A percentile compares a stretch with the other conserved stretches of the same genome.
phyloP scores from a whole-genome alignment of 805 yeast species.

The Candida piceae region DNA sequence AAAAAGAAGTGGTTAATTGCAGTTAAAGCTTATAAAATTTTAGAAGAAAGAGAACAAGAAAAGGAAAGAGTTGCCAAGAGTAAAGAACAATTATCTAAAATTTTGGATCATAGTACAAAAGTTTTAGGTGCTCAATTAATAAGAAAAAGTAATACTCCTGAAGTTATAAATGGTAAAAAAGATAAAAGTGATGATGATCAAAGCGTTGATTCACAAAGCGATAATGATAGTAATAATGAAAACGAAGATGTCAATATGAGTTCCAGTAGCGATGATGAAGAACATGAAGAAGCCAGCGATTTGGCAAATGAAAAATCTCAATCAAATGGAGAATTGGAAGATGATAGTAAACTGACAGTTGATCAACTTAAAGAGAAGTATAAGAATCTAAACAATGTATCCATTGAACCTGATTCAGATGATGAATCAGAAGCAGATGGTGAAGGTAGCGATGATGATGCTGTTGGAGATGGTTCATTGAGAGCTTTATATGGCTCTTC shows the following conservation, averaged over 20 bases:
- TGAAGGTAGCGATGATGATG: slow-evolving; percentile 2
- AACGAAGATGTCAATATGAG: slow-evolving; percentile 21
- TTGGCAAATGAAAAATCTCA: no score
- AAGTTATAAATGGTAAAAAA: slow-evolving; percentile 12
- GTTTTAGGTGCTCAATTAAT: slow-evolving; percentile 79
- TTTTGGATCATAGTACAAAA: slow-evolving; percentile 87
- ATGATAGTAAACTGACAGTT: slow-evolving; percentile 47
- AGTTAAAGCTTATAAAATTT: slow-evolving; percentile 67
- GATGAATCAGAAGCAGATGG: slow-evolving; percentile 18
- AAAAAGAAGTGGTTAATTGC: slow-evolving; percentile 90
- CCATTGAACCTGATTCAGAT: slow-evolving; percentile 12
- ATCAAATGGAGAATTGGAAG: slow-evolving; percentile 19
- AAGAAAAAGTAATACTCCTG: slow-evolving; percentile 31
- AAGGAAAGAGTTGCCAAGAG: slow-evolving; percentile 77
- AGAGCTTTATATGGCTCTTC: slow-evolving; percentile 32
- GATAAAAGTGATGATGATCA: slow-evolving; percentile 23
- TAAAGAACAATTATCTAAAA: slow-evolving; percentile 79
- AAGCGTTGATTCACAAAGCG: no score
- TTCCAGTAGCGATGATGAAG: slow-evolving; percentile 8
- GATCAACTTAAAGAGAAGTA: slow-evolving; percentile 57
- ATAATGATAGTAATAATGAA: slow-evolving; percentile 22
- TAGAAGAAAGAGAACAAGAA: slow-evolving; percentile 74
- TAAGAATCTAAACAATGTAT: slow-evolving; percentile 33
- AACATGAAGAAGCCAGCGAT: not conserved
- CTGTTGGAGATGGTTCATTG: slow-evolving; percentile 9